Conservation (phyloP, 208 protist genomes). For the Crithidia expoeki region DNA sequence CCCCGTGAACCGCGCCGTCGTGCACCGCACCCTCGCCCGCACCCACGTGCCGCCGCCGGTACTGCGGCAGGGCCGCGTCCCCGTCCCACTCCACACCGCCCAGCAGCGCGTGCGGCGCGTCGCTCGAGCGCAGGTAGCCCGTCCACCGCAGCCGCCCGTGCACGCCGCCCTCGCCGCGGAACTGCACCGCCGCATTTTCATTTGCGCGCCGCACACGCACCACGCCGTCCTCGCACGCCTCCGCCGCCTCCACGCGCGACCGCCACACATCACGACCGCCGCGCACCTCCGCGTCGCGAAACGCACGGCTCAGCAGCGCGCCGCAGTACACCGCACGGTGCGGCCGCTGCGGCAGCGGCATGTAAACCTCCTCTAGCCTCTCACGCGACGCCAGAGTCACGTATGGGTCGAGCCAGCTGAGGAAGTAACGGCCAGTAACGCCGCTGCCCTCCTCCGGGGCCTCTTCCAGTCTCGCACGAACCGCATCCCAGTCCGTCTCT, state of each 20-base stretch:
- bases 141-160: constrained; percentile 49
- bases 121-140: constrained; percentile 45
- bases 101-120: constrained; percentile 39
- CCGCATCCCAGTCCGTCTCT: constrained; percentile 8
- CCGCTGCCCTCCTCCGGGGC: constrained; percentile 30
- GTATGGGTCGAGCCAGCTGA: constrained; percentile 47
- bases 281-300: too few relatives aligned
- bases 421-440: constrained; percentile 26
- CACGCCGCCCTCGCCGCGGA: constrained; percentile 34
- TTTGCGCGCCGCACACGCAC: constrained; percentile 35
- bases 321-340: too few relatives aligned
- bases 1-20: constrained; percentile 50
- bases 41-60: constrained; percentile 20
- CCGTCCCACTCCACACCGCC: constrained; percentile 57
- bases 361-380: constrained; percentile 26
- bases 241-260: background rate
- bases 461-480: constrained; percentile 12
- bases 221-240: background rate
- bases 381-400: constrained; percentile 41
- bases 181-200: constrained; percentile 30
- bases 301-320: too few relatives aligned
- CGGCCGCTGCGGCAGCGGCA: too few relatives aligned
- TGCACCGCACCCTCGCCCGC: constrained; percentile 16
- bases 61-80: constrained; percentile 26
- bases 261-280: too few relatives aligned